Evolutionary conservation across 495 filamentous ascomycete species (phyloP), one percentile per base, ranked within the genome.

Genomic region (Aspergillus leporis): DNA sequence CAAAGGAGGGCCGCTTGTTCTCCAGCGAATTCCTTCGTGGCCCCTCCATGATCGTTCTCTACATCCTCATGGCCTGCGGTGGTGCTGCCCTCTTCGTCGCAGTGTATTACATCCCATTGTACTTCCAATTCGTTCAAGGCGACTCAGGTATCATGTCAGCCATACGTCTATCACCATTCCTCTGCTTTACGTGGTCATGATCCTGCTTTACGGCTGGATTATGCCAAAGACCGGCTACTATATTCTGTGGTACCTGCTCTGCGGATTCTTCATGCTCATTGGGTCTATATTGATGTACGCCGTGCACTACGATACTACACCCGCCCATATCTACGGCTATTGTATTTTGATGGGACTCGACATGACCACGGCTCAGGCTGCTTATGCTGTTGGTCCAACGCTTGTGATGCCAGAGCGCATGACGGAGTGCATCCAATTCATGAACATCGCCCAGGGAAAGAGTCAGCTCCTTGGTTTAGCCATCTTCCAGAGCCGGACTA

Each of bases 121-220:
- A 78, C 71, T 88, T 87, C 68, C 82, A 85, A 57, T 88, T 88
- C 65, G 76, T 77, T 0, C 71, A 70, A 19, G 69, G 64, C 25
- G 82, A 86, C 61, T 64, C 62, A 0, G 76, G 82, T 7, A 66
- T 85, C 13, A 59, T 70, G 45, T 70, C 84, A 1, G 83, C 76
- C 3, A 80, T 87, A 1, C 76, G 81, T 7, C 73, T 88, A 3
- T 75, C 89, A 4, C 86, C 87, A 3, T 85, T 81, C 25, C 3
- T 53, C 74, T 88, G 50, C 48, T 79, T 51, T 50, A 84, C 5
- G 63, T 80, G 47, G 77, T 87, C 19, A 65, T 75, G 56, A 64
- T 70, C 45, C 67, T 86, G 18, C 34, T 65, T 32, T 79, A 81
- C 46, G 85, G 87, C 25, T 72, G 68, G 4, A 56, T 85, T 19